phyloP scores from a whole-genome alignment of 2,329 filamentous ascomycete species.

The Pleochaeta shiraiana region DNA sequence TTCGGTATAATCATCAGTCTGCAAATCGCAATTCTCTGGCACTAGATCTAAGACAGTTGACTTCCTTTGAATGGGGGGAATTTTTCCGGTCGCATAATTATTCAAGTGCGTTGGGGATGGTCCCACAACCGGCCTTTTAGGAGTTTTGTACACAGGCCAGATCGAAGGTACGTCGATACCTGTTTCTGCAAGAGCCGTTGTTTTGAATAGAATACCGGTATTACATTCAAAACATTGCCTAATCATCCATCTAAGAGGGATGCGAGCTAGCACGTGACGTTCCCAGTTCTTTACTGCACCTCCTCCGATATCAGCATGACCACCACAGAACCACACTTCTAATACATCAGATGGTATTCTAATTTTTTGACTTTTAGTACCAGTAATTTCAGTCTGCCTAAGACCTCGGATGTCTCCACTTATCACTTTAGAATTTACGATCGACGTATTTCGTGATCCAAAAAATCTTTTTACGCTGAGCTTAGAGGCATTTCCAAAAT shows the following conservation, averaged over 20 bases:
- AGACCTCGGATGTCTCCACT: no score
- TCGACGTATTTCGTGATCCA: no score
- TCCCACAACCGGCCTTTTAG: conserved; percentile 16
- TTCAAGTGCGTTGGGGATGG: conserved; percentile 20
- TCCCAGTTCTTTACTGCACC: conserved; percentile 22
- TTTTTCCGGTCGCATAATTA: conserved; percentile 17
- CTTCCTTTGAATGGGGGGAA: conserved; percentile 18
- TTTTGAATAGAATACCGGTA: conserved; percentile 24
- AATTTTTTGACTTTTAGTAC: conserved; percentile 1
- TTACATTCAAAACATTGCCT: conserved; percentile 25
- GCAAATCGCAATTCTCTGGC: background rate
- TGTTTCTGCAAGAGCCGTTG: conserved; percentile 20
- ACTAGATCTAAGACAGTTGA: conserved; percentile 15
- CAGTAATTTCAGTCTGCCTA: no score
- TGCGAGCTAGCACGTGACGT: conserved; percentile 23
- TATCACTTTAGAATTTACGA: no score
- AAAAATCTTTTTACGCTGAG: no score
- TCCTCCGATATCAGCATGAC: conserved; percentile 24
- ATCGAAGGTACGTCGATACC: conserved; percentile 23
- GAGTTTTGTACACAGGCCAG: conserved; percentile 20
- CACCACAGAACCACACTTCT: conserved; percentile 21
- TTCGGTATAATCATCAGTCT: background rate
- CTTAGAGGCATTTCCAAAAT: no score
- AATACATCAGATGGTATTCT: background rate
- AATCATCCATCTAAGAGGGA: conserved; percentile 27